Evolutionary conservation across 1,139 yeast genomes (phyloP), one percentile per base, ranked within the genome.

Genomic region (Eremothecium cymbalariae): DNA sequence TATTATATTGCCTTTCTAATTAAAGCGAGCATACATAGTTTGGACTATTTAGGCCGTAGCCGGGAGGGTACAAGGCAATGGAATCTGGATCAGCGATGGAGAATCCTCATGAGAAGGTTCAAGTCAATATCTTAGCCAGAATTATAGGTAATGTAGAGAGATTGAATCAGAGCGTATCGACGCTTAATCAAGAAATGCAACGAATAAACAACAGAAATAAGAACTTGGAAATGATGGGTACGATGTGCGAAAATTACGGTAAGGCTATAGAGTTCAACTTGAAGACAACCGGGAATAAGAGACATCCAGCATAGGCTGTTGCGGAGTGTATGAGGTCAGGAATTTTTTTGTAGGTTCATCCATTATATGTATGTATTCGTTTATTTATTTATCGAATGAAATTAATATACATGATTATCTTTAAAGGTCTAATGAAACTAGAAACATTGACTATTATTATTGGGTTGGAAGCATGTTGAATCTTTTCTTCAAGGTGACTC

Each of bases 401-500:
- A 32, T 32, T 32, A 25, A 30, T 9, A 27, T 27, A 34, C 28
- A 28, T n/a, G n/a, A n/a, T 7, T 8, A 19, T 9, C 9, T 9
- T 7, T 7, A 19, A 19, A 19, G 21, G 21, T 19, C 21, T 19
- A 19, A 8, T 19, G 9, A 7, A 9, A 9, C 9, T 7, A 19
- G 9, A 19, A 19, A 19, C 9, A 19, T 19, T 9, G 21, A 19
- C 9, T 19, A 19, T 19, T 9, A 19, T 19, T 19, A 19, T 19
- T 19, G 21, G 28, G 93, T 81, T 55, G 95, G 95, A 59, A 93
- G 72, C 63, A 93, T 63, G 50, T 80, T 80, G 62, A 68, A 88
- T 70, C 98, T 81, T 74, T 85, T 90, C 78, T 93, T 93, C 60
- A 93, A 74, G 36, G 97, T 90, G 36, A 90, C 96, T 74, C 99